These are phyloP conservation scores for Thermothelomyces thermophilus DNA, from an alignment of 2,329 filamentous ascomycete genomes.

Conservation along the genomic window DNA sequence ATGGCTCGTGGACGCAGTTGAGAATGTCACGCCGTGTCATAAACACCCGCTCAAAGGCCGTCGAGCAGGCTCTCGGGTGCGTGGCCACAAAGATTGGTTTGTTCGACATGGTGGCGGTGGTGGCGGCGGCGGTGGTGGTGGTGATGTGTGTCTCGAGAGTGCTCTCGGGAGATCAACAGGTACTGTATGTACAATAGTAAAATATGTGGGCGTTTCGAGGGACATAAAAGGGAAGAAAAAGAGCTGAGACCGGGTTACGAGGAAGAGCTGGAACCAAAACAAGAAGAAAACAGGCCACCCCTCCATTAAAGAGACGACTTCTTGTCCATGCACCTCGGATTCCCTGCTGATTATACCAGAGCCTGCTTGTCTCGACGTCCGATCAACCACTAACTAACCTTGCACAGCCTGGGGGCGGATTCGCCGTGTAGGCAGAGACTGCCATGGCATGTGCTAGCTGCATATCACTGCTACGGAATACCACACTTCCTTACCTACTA, in stretches of 20 bases:
- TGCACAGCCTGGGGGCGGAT: no score
- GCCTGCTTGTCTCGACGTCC: no score
- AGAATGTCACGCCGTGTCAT: slow-evolving; percentile 85
- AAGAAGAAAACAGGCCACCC: neutral
- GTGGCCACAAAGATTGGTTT: slow-evolving; percentile 89
- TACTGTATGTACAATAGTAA: neutral
- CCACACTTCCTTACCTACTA: no score
- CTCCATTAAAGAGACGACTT: no score
- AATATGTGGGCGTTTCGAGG: neutral
- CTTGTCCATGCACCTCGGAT: no score
- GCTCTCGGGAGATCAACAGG: slow-evolving; percentile 1
- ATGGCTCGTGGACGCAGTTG: slow-evolving; percentile 86
- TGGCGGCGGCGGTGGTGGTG: no score
- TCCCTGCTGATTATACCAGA: no score
- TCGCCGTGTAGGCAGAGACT: no score
- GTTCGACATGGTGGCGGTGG: slow-evolving; percentile 52
- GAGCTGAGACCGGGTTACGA: neutral
- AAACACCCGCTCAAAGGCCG: slow-evolving; percentile 95
- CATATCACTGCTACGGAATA: no score
- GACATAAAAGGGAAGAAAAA: neutral
- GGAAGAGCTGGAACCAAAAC: neutral
- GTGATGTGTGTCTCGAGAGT: neutral
- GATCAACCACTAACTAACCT: no score
- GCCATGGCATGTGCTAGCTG: no score
- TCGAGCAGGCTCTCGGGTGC: slow-evolving; percentile 91